Evolutionary conservation across 768 basidiomycete species (phyloP).

Genomic region (Phaeotremella fagi): DNA sequence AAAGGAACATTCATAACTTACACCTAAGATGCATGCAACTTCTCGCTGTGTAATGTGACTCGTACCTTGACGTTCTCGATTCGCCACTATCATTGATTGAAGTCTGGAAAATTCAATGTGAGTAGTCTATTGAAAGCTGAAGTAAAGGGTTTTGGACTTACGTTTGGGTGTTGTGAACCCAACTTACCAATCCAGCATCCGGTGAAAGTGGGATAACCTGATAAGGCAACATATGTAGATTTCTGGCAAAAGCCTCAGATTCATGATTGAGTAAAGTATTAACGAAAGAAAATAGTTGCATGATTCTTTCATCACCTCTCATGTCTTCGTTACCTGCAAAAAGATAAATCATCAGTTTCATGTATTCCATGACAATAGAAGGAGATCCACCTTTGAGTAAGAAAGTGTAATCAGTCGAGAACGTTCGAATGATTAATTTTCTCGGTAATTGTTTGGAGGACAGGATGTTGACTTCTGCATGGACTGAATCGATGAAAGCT

Average conservation of each 20-base stretch:
- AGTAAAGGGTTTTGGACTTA: slow-evolving; percentile 7
- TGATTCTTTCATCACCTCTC: slow-evolving; percentile 46
- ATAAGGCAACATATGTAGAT: slow-evolving; percentile 43
- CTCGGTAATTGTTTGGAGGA: slow-evolving; percentile 42
- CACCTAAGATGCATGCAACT: slow-evolving; percentile 42
- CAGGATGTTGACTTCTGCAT: slow-evolving; percentile 39
- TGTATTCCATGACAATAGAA: background rate
- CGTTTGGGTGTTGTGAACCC: slow-evolving; percentile 46
- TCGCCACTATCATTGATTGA: slow-evolving; percentile 37
- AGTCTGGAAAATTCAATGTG: slow-evolving; percentile 15
- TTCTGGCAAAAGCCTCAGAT: slow-evolving; percentile 39
- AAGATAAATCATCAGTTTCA: too few relatives aligned
- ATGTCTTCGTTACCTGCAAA: slow-evolving; percentile 42
- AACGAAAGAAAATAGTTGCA: slow-evolving; percentile 47
- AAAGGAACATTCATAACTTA: too few relatives aligned
- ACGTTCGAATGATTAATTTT: slow-evolving; percentile 38
- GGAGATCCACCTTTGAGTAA: slow-evolving; percentile 41
- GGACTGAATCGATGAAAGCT: slow-evolving; percentile 41
- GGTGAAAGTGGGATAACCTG: slow-evolving; percentile 43
- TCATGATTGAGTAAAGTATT: slow-evolving; percentile 44
- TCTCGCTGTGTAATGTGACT: slow-evolving; percentile 37
- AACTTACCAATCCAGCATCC: slow-evolving; percentile 38
- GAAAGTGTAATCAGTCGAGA: slow-evolving; percentile 35
- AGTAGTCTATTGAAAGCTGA: background rate
- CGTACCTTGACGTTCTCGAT: slow-evolving; percentile 35